These are phyloP conservation scores for Epithele typhae DNA, from an alignment of 768 basidiomycete species.

Conservation along the genomic window DNA sequence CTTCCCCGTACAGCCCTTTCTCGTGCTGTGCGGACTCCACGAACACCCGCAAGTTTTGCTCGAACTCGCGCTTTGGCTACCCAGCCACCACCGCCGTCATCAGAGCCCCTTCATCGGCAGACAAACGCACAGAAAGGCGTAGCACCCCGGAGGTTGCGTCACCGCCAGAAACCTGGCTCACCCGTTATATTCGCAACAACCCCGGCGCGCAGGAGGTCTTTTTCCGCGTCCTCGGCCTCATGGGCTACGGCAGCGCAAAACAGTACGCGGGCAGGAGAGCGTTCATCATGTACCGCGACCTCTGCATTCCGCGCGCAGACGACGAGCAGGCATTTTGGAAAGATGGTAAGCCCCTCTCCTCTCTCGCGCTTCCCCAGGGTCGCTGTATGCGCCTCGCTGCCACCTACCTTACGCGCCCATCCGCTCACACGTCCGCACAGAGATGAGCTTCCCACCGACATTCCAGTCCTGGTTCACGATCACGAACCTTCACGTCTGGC, in stretches of 20 bases:
- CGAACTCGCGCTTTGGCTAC: background rate
- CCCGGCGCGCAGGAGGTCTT: conserved; percentile 44
- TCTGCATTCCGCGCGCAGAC: conserved; percentile 56
- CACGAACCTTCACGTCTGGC: conserved; percentile 89
- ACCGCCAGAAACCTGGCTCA: conserved; percentile 42
- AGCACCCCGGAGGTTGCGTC: too few relatives aligned
- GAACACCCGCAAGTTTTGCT: too few relatives aligned
- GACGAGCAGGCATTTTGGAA: conserved; percentile 61
- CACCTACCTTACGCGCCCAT: too few relatives aligned
- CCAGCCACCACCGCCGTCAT: background rate
- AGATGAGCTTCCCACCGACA: conserved; percentile 81
- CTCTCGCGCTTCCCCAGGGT: too few relatives aligned
- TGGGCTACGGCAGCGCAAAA: conserved; percentile 60
- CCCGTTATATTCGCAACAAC: conserved; percentile 46
- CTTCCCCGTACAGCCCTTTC: too few relatives aligned
- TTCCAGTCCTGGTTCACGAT: conserved; percentile 98
- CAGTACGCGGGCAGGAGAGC: conserved; percentile 60
- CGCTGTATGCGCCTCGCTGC: too few relatives aligned
- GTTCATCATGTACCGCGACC: conserved; percentile 49
- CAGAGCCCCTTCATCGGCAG: background rate
- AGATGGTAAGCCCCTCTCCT: conserved; percentile 42
- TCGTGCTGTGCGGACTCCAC: too few relatives aligned
- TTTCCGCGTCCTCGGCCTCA: conserved; percentile 39
- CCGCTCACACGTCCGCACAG: conserved; percentile 34
- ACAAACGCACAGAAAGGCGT: background rate